Conservation (phyloP, 352 stramenopile genomes). For the Pythium coloratum region DNA sequence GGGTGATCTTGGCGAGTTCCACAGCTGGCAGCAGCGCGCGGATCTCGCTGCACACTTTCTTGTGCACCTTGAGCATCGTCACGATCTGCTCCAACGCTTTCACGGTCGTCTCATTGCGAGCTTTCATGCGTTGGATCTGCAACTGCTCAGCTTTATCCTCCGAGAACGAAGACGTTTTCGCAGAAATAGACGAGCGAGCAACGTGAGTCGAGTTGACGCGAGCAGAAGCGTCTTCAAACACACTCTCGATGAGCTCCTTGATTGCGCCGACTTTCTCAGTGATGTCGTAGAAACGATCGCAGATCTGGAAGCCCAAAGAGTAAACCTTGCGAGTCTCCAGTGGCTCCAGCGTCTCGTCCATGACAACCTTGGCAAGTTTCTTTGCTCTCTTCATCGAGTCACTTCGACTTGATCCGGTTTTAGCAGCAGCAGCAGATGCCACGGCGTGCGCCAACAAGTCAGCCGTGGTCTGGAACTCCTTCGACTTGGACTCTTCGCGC, state of each 20-base stretch:
- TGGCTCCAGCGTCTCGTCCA: slow-evolving; percentile 32
- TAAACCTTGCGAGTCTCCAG: slow-evolving; percentile 34
- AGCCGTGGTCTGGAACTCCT: slow-evolving; percentile 35
- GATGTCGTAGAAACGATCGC: slow-evolving; percentile 43
- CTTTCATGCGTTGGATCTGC: slow-evolving; percentile 31
- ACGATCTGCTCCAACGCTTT: slow-evolving; percentile 37
- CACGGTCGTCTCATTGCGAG: slow-evolving; percentile 34
- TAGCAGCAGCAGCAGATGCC: background rate
- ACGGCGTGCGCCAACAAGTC: background rate
- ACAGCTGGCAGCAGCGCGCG: slow-evolving; percentile 18
- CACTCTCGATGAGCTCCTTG: slow-evolving; percentile 5
- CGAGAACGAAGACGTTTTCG: background rate
- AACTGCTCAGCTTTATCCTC: slow-evolving; percentile 12
- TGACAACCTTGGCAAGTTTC: slow-evolving; percentile 1
- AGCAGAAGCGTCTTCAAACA: slow-evolving; percentile 18
- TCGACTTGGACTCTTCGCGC: slow-evolving; percentile 56
- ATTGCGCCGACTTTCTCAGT: slow-evolving; percentile 25
- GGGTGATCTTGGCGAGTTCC: slow-evolving; percentile 7
- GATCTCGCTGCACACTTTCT: slow-evolving; percentile 37
- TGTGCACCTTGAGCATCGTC: slow-evolving; percentile 41
- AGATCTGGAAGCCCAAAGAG: slow-evolving; percentile 30
- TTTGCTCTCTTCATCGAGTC: background rate
- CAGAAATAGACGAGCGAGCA: background rate
- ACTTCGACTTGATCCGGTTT: slow-evolving; percentile 26
- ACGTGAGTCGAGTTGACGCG: background rate